Evolutionary conservation across 441 rosid species (phyloP), one percentile per base, ranked within the genome.

Genomic region (Raphanus hybrid): DNA sequence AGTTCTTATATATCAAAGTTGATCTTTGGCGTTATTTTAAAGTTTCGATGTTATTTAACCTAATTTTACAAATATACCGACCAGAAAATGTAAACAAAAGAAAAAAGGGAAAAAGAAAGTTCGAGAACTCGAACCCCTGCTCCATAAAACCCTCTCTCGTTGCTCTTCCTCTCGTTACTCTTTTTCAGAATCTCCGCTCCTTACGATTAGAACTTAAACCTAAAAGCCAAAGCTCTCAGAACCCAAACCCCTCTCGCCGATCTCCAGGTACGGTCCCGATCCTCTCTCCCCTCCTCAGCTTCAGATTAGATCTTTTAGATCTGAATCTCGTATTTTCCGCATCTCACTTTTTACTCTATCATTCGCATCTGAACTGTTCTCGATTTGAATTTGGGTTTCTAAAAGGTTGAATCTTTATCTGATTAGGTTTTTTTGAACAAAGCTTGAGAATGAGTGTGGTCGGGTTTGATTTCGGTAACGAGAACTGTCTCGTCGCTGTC

Each of bases 401-500:
- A 39, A 41, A 37, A 45, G 52, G n/a, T 45, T 12, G 58, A 52
- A 54, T 2, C 59, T 54, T 54, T 54, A 16, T 3, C 3, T 50
- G 57, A 15, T 2, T 7, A 54, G 59, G 59, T 45, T 45, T 2
- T n/a, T n/a, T 50, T 27, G 58, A 67, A 41, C 16, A 6, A n/a
- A 63, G 59, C 50, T 64, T 62, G 41, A 89, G 77, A 70, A 96
- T 96, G 99, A 96, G 99, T 11, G 99, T 96, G 60, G 97, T 93
- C 12, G 99, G 99, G 9, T 96, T 96, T 80, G 99, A 93, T 84
- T 86, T 93, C 32, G 99, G 99, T 58, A 96, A 96, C 66, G 98
- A 93, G 85, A 96, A 85, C 74, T 83, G 97, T 81, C 82, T 93
- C 83, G 98, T 96, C 23, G 99, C 98, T 58, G 98, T 93, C 71